These are phyloP conservation scores for Fusarium praegraminearum DNA, from an alignment of 2,329 filamentous ascomycete genomes.

Conservation along the genomic window DNA sequence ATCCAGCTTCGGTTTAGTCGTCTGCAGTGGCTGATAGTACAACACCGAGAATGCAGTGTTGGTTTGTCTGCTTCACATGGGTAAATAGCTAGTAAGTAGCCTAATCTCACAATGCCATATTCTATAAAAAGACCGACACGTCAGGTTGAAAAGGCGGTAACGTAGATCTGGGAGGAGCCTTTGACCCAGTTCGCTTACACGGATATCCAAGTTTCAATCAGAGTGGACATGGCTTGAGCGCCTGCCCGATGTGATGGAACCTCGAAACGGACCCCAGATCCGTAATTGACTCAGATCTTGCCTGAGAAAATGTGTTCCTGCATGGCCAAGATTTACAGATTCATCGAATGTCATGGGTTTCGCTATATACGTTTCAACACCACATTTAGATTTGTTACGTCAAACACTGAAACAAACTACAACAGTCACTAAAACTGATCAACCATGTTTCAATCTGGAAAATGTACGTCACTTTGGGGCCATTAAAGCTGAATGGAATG, in stretches of 20 bases:
- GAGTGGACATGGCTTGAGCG: constrained; percentile 9
- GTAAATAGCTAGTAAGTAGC: neutral
- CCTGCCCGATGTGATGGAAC: neutral
- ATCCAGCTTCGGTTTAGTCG: neutral
- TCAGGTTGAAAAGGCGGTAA: constrained; percentile 16
- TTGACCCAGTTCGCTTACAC: constrained; percentile 26
- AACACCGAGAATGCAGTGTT: neutral
- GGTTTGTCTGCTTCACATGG: neutral
- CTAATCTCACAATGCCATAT: neutral
- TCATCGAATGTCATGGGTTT: neutral
- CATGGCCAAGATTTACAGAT: neutral
- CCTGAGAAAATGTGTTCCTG: constrained; percentile 3
- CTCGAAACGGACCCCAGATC: constrained; percentile 2
- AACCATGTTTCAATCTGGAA: neutral
- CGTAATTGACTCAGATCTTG: constrained; percentile 4
- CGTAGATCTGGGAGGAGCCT: neutral
- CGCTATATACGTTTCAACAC: neutral
- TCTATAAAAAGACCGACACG: neutral
- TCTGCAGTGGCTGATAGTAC: neutral
- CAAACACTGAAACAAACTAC: neutral
- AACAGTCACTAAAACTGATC: neutral
- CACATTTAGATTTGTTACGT: neutral
- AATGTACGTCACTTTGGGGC: constrained; percentile 3
- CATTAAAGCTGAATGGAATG: neutral
- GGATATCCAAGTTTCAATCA: constrained; percentile 3